Evolutionary conservation across 2,329 filamentous ascomycete species (phyloP).

Genomic region (Cryphonectria nitschkei): DNA sequence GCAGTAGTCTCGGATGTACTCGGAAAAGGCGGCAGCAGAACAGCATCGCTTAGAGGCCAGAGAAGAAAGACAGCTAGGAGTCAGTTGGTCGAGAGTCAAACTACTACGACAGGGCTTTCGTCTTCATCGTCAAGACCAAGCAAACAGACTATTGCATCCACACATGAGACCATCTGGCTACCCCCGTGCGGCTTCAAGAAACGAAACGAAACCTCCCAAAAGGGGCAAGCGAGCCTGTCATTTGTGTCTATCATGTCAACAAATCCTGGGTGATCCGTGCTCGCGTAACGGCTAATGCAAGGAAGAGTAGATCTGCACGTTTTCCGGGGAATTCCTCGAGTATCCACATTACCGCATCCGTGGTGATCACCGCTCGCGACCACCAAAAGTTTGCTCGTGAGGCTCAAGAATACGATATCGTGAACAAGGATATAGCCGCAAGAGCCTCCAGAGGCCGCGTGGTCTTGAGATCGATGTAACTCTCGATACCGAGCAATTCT

Average conservation of each 20-base stretch:
- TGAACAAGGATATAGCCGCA: background rate
- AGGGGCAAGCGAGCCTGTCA: background rate
- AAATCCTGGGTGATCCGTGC: background rate
- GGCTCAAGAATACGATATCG: slow-evolving; percentile 5
- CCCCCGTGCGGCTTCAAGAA: background rate
- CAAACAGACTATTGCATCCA: background rate
- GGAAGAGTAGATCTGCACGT: background rate
- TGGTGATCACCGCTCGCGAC: background rate
- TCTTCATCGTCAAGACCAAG: background rate
- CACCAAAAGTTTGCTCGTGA: background rate
- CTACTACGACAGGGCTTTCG: background rate
- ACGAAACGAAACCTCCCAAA: background rate
- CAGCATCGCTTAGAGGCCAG: too few relatives aligned
- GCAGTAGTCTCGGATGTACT: slow-evolving; percentile 2
- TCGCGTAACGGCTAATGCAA: background rate
- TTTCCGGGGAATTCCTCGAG: background rate
- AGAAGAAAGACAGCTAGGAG: background rate
- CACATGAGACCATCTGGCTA: background rate
- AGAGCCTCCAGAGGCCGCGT: background rate
- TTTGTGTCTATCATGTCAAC: background rate
- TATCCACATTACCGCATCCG: background rate
- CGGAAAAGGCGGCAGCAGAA: background rate
- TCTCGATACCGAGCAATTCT: background rate
- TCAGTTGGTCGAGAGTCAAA: background rate
- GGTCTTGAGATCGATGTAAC: background rate